Evolutionary conservation across 2,329 filamentous ascomycete species (phyloP).

Genomic region (Blumeriella jaapii): DNA sequence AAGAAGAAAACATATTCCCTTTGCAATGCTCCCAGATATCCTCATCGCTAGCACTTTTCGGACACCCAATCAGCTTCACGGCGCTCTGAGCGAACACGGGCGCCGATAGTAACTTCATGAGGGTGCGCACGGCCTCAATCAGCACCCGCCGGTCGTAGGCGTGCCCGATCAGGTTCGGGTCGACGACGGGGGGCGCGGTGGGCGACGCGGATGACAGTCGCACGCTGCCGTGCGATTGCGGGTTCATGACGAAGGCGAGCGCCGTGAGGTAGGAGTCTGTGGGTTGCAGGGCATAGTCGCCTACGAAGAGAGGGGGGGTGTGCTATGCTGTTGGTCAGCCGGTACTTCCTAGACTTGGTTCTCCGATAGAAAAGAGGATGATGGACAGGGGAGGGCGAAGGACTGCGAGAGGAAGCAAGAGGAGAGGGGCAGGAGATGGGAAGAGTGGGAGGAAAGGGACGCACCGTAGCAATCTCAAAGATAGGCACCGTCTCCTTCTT

Average conservation of each 20-base stretch:
- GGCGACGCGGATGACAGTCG: constrained; percentile 49
- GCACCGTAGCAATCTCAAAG: constrained; percentile 41
- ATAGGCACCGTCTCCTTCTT: constrained; percentile 40
- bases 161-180: constrained; percentile 46
- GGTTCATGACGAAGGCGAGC: constrained; percentile 40
- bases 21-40: constrained; percentile 38
- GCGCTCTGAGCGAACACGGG: constrained; percentile 35
- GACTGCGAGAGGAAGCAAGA: no score
- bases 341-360: no score
- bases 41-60: constrained; percentile 38
- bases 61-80: constrained; percentile 31
- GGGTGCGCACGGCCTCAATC: constrained; percentile 37
- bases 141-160: constrained; percentile 42
- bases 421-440: no score
- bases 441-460: constrained; percentile 24
- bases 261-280: constrained; percentile 34
- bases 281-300: constrained; percentile 26
- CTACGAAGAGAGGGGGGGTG: constrained; percentile 25
- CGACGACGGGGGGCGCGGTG: constrained; percentile 49
- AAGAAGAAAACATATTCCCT: constrained; percentile 34
- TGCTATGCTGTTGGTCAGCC: constrained; percentile 9
- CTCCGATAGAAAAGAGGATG: no score
- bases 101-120: constrained; percentile 31
- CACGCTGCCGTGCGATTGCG: constrained; percentile 49
- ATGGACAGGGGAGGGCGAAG: no score